Evolutionary conservation across 2,329 filamentous ascomycete species (phyloP), one percentile per base, ranked within the genome.

Genomic region (Monilinia fructigena): DNA sequence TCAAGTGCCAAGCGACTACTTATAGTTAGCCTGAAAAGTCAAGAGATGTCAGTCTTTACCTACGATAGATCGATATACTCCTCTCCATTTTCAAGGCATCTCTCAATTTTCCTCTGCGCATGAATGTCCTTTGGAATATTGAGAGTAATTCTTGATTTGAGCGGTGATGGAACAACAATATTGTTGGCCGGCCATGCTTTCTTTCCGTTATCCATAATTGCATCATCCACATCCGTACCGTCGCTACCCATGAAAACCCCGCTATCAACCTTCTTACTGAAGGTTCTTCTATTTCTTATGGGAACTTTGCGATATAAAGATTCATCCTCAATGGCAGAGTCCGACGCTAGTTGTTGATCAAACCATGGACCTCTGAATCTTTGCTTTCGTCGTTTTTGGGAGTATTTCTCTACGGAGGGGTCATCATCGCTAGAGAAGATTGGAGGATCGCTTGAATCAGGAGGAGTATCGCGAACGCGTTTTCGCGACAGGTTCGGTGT

Each of bases 351-450:
- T 52, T 82, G 81, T 74, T 88, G 86, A 67, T 84, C 82, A 75
- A 85, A 91, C 89, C 89, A 92, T 5, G 87, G 83, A 4, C 89
- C 89, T 54, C 85, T 79, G 69, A 89, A 87, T 59, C 85, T 82
- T 72, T 81, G 82, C 79, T 90, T 91, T 68, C 83, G 82, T 69
- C 82, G 81, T 35, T 82, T 79, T 58, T 83, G 79, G 31, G 81
- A 78, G 73, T 90, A 90, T 72, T 89, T 88, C 68, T 90, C 87
- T 58, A 88, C 76, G 1, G 84, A 83, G 3, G 86, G 86, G 66
- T 90, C 88, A 72, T 91, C 88, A 67, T 92, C 89, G 75, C 86
- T 89, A 4, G 88, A 91, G 76, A 92, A 92, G 35, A 91, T 76
- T 59, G 86, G 83, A 4, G 88, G 88, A 72, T 92, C 89, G 74